These are phyloP conservation scores for Fusarium odoratissimum DNA, from an alignment of 2,329 filamentous ascomycete species.

Conservation along the genomic window DNA sequence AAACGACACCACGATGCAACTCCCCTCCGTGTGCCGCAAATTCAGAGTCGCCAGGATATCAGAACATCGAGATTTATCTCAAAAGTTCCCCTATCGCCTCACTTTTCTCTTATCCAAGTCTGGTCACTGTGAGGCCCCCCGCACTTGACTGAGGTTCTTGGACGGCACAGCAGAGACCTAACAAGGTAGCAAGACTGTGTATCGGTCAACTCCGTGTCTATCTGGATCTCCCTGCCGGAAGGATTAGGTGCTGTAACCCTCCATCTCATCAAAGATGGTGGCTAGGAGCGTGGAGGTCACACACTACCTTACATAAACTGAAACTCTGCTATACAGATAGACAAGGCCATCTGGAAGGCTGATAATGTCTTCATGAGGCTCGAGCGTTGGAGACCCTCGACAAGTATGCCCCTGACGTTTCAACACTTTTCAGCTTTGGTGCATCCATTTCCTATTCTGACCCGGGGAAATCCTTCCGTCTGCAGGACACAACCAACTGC, in stretches of 20 bases:
- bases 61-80: constrained; percentile 23
- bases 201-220: constrained; percentile 23
- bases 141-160: constrained; percentile 6
- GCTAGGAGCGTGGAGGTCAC: constrained; percentile 18
- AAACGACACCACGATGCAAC: not conserved
- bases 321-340: not conserved
- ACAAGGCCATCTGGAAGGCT: not conserved
- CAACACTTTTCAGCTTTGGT: constrained; percentile 24
- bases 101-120: not conserved
- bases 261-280: constrained; percentile 13
- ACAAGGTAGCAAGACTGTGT: not conserved
- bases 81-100: constrained; percentile 20
- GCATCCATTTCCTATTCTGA: constrained; percentile 17
- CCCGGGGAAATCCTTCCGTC: constrained; percentile 24
- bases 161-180: constrained; percentile 22
- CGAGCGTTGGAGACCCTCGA: not conserved
- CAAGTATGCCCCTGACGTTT: constrained; percentile 1
- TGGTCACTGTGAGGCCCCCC: constrained; percentile 12
- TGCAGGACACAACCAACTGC: constrained; percentile 33
- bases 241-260: constrained; percentile 11
- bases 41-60: not conserved
- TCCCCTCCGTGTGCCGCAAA: not conserved
- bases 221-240: constrained; percentile 13
- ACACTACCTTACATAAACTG: constrained; percentile 26
- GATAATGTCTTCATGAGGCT: not conserved